Percentiles rank a stretch among this genome's conserved stretches.
Conservation (phyloP, 208 protist species). For the Balamuthia mandrillaris region DNA sequence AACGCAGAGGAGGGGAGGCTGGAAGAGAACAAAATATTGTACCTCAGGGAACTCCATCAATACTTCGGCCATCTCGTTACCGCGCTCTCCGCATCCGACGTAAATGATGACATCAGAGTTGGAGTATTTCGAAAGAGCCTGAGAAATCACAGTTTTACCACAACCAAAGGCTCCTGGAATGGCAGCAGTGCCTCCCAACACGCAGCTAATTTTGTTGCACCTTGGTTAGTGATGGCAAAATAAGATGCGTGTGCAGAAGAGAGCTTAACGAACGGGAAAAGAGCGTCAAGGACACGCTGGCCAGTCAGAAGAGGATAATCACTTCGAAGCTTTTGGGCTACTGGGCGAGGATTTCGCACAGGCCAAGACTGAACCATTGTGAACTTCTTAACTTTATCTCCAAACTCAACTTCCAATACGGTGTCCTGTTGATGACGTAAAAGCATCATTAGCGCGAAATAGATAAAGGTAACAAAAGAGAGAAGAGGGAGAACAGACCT, state of each 20-base stretch:
- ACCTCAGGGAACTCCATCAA: conserved; percentile 99
- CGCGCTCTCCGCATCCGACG: conserved; percentile 99
- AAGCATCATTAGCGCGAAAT: not conserved
- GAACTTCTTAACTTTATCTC: conserved; percentile 77
- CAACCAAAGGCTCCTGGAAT: conserved; percentile 99
- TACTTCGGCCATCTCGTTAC: conserved; percentile 99
- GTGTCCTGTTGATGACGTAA: conserved; percentile 45
- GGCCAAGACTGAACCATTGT: conserved; percentile 96
- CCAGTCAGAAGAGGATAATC: conserved; percentile 97
- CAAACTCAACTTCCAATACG: conserved; percentile 23
- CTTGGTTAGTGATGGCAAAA: not conserved
- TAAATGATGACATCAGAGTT: conserved; percentile 99
- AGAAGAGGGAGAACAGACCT: not conserved
- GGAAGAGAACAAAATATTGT: too few species aligned
- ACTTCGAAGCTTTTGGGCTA: conserved; percentile 91
- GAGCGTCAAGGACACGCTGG: conserved; percentile 97
- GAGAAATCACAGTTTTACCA: conserved; percentile 99
- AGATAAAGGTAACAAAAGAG: not conserved
- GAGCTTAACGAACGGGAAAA: conserved; percentile 87
- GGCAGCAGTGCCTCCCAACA: conserved; percentile 98
- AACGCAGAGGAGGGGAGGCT: not conserved
- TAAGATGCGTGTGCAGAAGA: not conserved
- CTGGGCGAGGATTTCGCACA: conserved; percentile 88
- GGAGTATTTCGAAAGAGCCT: conserved; percentile 99
- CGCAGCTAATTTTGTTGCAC: conserved; percentile 61